Evolutionary conservation across 257 asterid genomes (phyloP).

Genomic region (Solanum appendiculatum): DNA sequence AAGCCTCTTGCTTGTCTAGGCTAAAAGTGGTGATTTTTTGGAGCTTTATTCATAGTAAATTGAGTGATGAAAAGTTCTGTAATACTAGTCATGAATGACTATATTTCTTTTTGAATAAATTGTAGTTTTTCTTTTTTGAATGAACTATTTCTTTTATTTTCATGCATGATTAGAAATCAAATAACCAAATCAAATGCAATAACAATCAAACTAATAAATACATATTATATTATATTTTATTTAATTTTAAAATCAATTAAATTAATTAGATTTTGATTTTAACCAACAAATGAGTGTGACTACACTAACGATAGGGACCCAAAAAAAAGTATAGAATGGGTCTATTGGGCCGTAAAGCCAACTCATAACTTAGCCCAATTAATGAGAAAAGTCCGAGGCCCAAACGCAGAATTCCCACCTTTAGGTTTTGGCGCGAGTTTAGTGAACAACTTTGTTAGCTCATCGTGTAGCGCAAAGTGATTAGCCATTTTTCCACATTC

Average conservation of each 20-base stretch:
- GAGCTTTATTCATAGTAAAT: no score
- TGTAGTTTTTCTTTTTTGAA: no score
- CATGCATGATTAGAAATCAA: no score
- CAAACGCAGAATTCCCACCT: not conserved
- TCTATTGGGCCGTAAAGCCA: not conserved
- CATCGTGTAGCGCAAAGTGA: not conserved
- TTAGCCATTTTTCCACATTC: not conserved
- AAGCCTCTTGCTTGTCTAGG: not conserved
- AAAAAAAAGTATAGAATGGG: not conserved
- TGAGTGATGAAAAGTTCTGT: not conserved
- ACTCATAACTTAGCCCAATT: not conserved
- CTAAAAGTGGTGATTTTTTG: not conserved
- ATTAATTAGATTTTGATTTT: not conserved
- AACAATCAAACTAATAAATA: not conserved
- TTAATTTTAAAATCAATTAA: no score
- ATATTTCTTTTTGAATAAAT: no score
- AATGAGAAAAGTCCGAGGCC: not conserved
- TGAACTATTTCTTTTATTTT: no score
- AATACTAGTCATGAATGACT: no score
- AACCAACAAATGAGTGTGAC: not conserved
- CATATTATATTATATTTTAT: no score
- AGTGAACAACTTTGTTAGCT: no score
- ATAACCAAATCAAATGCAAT: no score
- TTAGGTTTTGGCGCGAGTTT: not conserved
- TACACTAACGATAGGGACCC: no score